Evolutionary conservation across 192 early-diverging fungal species (phyloP).

Genomic region (Umbelopsis sp.): DNA sequence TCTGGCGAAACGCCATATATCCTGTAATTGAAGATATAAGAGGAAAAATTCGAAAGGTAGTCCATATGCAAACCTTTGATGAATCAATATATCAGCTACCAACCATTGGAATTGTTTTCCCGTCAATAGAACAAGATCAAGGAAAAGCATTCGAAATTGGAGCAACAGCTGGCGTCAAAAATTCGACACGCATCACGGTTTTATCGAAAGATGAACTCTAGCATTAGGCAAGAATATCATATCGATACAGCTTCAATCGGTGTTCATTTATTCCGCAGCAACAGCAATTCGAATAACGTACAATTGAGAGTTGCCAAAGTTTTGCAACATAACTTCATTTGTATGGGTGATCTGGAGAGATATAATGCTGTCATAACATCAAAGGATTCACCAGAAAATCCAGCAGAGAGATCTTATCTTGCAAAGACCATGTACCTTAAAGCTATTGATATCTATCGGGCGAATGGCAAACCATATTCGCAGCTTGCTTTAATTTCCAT

Average conservation of each 20-base stretch:
- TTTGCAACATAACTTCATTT: slow-evolving; percentile 55
- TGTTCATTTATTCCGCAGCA: slow-evolving; percentile 37
- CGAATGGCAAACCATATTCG: slow-evolving; percentile 35
- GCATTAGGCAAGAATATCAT: slow-evolving; percentile 45
- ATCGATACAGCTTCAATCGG: slow-evolving; percentile 52
- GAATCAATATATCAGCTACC: neutral
- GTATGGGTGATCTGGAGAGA: slow-evolving; percentile 57
- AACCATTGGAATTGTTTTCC: neutral
- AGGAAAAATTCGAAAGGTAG: slow-evolving; percentile 49
- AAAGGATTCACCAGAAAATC: neutral
- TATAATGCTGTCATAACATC: slow-evolving; percentile 39
- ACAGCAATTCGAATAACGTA: slow-evolving; percentile 12
- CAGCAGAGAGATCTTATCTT: slow-evolving; percentile 15
- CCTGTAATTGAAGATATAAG: slow-evolving; percentile 53
- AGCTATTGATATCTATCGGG: slow-evolving; percentile 11
- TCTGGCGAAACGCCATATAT: slow-evolving; percentile 62
- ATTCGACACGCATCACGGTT: slow-evolving; percentile 45
- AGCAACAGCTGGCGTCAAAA: slow-evolving; percentile 44
- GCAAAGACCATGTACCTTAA: slow-evolving; percentile 31
- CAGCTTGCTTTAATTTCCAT: slow-evolving; percentile 34
- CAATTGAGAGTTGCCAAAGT: slow-evolving; percentile 29
- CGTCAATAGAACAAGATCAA: slow-evolving; percentile 27
- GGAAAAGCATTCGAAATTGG: slow-evolving; percentile 30
- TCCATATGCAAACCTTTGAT: neutral
- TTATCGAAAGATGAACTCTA: slow-evolving; percentile 52